These are phyloP conservation scores for Beta lomatogona DNA, from an alignment of 179 eudicot species.

Conservation along the genomic window DNA sequence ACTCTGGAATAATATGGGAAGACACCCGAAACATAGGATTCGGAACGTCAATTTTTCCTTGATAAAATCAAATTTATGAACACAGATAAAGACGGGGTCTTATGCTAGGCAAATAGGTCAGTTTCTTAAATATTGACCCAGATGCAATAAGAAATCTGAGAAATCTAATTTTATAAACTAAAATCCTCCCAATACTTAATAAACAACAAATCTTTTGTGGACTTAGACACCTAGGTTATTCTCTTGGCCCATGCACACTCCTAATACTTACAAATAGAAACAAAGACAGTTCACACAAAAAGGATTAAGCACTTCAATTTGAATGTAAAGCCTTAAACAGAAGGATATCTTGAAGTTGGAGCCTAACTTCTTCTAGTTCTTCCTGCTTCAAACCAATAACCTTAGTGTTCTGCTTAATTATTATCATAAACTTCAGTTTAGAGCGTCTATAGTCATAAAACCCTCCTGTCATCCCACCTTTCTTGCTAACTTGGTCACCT, in stretches of 20 bases:
- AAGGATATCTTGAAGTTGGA: conserved; percentile 91
- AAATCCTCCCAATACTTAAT: not conserved
- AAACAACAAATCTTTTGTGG: not conserved
- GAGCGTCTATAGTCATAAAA: conserved; percentile 93
- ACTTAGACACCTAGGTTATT: not conserved
- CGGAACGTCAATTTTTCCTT: too few species aligned
- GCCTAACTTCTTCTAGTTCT: conserved; percentile 62
- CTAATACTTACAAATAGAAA: conserved; percentile 10
- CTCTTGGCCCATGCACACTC: not conserved
- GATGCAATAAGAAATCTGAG: not conserved
- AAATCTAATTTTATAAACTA: not conserved
- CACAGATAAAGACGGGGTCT: not conserved
- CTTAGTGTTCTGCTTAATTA: conserved; percentile 58
- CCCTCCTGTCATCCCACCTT: conserved; percentile 99
- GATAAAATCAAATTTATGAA: not conserved
- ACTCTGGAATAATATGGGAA: too few species aligned
- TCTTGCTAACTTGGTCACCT: conserved; percentile 99
- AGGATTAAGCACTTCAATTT: not conserved
- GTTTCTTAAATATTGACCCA: not conserved
- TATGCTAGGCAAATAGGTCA: not conserved
- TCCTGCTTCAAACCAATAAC: conserved; percentile 53
- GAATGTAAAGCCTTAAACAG: conserved; percentile 14
- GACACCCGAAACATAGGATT: too few species aligned
- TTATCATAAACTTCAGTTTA: conserved; percentile 81
- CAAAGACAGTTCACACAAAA: conserved; percentile 1